phyloP scores from a whole-genome alignment of 2,329 filamentous ascomycete species.

The Fusarium verticillioides region DNA sequence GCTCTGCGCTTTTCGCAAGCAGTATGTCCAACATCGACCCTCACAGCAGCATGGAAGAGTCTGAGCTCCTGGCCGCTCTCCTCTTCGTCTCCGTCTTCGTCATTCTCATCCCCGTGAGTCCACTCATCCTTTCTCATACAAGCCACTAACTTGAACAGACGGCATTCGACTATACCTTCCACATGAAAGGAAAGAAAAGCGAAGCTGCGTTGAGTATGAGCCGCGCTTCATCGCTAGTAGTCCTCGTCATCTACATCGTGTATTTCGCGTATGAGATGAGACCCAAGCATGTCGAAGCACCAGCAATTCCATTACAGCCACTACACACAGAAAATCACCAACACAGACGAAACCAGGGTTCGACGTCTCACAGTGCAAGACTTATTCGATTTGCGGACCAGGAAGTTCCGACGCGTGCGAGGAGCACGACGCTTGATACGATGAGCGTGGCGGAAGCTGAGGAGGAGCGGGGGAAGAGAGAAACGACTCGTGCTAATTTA shows the following conservation, averaged over 20 bases:
- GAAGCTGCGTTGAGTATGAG: conserved; percentile 76
- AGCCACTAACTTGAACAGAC: conserved; percentile 43
- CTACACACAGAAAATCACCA: conserved; percentile 53
- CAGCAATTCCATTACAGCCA: conserved; percentile 75
- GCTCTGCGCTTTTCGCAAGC: conserved; percentile 78
- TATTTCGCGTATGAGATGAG: conserved; percentile 83
- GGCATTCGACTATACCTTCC: conserved; percentile 63
- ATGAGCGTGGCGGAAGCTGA: conserved; percentile 12
- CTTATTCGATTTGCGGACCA: conserved; percentile 49
- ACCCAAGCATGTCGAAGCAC: conserved; percentile 71
- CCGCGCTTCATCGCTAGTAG: conserved; percentile 79
- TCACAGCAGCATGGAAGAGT: conserved; percentile 49
- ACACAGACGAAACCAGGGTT: conserved; percentile 19
- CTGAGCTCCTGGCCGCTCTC: conserved; percentile 51
- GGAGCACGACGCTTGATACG: conserved; percentile 33
- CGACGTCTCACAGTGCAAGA: conserved; percentile 27
- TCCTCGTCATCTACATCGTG: conserved; percentile 76
- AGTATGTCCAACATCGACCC: conserved; percentile 76
- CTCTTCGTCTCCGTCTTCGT: conserved; percentile 54
- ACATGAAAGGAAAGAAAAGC: conserved; percentile 65
- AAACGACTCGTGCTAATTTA: conserved; percentile 18
- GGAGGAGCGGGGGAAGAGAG: conserved; percentile 13
- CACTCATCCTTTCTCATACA: background rate
- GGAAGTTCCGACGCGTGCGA: conserved; percentile 13
- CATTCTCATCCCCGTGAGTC: conserved; percentile 51